Evolutionary conservation across 257 asterid species (phyloP).

Genomic region (Jacaranda mimosifolia): DNA sequence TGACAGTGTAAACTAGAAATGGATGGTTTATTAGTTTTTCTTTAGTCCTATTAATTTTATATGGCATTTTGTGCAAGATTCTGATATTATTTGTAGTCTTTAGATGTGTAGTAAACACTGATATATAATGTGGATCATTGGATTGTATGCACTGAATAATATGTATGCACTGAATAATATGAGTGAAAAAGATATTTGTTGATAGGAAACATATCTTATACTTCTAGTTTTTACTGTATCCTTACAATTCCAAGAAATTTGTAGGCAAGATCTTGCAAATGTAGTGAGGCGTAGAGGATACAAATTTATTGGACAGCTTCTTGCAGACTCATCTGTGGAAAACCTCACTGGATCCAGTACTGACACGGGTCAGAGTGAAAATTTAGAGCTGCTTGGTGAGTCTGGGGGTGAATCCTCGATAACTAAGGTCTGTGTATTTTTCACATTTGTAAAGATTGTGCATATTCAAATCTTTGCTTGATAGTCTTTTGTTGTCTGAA

Average conservation of each 20-base stretch:
- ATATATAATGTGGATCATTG: neutral
- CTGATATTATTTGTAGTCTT: neutral
- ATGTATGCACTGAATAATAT: neutral
- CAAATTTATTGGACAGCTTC: constrained; percentile 69
- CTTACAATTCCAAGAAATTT: constrained; percentile 4
- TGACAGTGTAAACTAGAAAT: neutral
- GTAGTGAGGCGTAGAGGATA: constrained; percentile 95
- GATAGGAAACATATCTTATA: constrained; percentile 25
- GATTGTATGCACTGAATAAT: neutral
- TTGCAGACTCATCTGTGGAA: constrained; percentile 46
- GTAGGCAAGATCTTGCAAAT: constrained; percentile 78
- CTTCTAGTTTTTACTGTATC: constrained; percentile 27
- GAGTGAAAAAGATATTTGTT: neutral
- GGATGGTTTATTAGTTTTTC: neutral
- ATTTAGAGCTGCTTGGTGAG: constrained; percentile 35
- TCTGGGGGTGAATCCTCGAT: constrained; percentile 49
- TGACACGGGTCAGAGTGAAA: constrained; percentile 48
- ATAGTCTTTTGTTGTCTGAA: constrained; percentile 48
- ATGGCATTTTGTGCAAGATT: neutral
- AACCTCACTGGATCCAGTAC: constrained; percentile 30
- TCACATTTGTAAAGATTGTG: constrained; percentile 18
- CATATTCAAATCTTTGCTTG: constrained; percentile 29
- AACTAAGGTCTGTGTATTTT: constrained; percentile 27
- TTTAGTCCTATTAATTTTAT: neutral
- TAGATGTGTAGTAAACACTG: constrained; percentile 9